Base-by-base conservation (phyloP, 331 rosid genomes). In the Rosa hybrid region DNA sequence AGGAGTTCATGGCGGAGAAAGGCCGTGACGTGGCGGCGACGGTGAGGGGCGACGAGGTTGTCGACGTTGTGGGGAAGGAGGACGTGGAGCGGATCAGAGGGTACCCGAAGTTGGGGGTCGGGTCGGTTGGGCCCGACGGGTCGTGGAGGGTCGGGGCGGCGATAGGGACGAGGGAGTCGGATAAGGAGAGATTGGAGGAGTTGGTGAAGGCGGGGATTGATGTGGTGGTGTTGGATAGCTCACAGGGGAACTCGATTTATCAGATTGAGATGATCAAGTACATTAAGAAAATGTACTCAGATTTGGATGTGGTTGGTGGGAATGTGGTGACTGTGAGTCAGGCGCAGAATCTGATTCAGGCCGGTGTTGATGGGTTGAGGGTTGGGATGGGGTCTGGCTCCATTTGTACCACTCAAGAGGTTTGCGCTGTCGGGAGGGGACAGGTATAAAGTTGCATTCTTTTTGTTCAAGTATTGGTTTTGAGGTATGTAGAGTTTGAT, bases 341-440 rank as follows among this genome's bases (percentile, higher is more conserved):
- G 79, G 98, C 99, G 16, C 96, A 91, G 78, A 93, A 95, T 84
- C 64, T 95, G 77, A 90, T 93, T 88, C 91, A 89, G 57, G 96
- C 97, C 4, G 99, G 99, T 41, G 99, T 78, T 13, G 99, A 95
- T 80, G 99, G 97, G 16, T 86, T 95, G 88, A 83, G 99, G 49
- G 92, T 95, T 70, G 98, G 99, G 49, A 95, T 95, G 99, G 99
- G 99, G 0, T 95, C 98, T 25, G 99, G 99, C 0, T 95, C 99
- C 39, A 95, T 95, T 44, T 95, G 99, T 71, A 95, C 98, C 11
- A 93, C 99, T 1, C 99, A 95, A 77, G 98, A 95, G 80, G 99
- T 93, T 17, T 95, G 99, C 14, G 99, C 99, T 0, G 99, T 93
- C 1, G 98, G 98, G n/a, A 91, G 98, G 8, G 98, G 98, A 11